Percentiles rank a stretch among this genome's conserved stretches.
Evolutionary conservation across 306 rosid genomes (phyloP).

Genomic region (Cucumis sativus): Cucumber_9930_V3 NC_026658.2:14442001-14442500

Average conservation of each 20-base stretch:
- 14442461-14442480: background rate
- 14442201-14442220: constrained; percentile 36
- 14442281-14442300: constrained; percentile 9
- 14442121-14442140: constrained; percentile 59
- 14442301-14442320: background rate
- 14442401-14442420: background rate
- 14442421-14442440: background rate
- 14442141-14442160: constrained; percentile 33
- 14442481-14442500: background rate
- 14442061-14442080: constrained; percentile 39
- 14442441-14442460: background rate
- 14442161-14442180: constrained; percentile 27
- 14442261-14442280: background rate
- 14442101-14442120: constrained; percentile 44
- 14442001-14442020: constrained; percentile 36
- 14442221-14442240: constrained; percentile 46
- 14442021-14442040: constrained; percentile 62
- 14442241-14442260: constrained; percentile 26
- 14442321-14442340: constrained; percentile 14
- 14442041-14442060: constrained; percentile 30
- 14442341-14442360: constrained; percentile 20
- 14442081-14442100: constrained; percentile 67
- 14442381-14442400: constrained; percentile 3
- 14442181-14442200: constrained; percentile 57
- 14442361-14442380: constrained; percentile 22